A percentile compares a stretch with the other conserved stretches of the same genome.
phyloP scores from a whole-genome alignment of 2,329 filamentous ascomycete species.

The Cercospora brassicicola region DNA sequence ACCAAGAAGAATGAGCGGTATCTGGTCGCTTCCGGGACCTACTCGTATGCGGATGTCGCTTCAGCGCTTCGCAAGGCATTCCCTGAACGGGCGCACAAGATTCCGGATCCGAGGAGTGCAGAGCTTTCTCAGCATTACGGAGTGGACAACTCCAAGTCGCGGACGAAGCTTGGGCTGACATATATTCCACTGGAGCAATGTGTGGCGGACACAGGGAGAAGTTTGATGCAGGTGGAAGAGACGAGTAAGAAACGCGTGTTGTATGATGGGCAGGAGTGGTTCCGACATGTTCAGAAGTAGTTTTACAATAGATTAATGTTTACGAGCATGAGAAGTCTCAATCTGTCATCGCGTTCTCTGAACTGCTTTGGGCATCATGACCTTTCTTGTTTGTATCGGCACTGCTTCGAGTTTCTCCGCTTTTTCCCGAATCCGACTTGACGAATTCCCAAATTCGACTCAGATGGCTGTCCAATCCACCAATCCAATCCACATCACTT shows the following conservation, averaged over 20 bases:
- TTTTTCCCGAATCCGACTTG: background rate
- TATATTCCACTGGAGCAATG: constrained; percentile 7
- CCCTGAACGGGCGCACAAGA: background rate
- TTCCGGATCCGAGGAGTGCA: background rate
- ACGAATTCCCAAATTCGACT: background rate
- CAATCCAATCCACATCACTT: background rate
- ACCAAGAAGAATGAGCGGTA: constrained; percentile 1
- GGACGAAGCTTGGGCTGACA: background rate
- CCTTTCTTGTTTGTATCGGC: background rate
- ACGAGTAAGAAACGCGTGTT: background rate
- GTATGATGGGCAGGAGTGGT: constrained; percentile 18
- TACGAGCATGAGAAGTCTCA: background rate
- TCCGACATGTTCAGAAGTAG: background rate
- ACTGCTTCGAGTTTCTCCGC: background rate
- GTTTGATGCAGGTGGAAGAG: constrained; percentile 7
- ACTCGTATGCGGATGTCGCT: constrained; percentile 2
- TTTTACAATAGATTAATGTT: background rate
- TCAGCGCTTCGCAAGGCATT: background rate
- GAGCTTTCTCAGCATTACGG: constrained; percentile 1
- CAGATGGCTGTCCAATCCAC: background rate
- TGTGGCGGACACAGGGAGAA: background rate
- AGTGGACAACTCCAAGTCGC: constrained; percentile 1
- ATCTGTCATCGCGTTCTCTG: background rate
- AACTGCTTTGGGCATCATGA: background rate
- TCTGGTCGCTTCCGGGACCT: background rate